These are phyloP conservation scores for Physaria fendleri DNA, from an alignment of 345 rosid species.

Conservation along the genomic window DNA sequence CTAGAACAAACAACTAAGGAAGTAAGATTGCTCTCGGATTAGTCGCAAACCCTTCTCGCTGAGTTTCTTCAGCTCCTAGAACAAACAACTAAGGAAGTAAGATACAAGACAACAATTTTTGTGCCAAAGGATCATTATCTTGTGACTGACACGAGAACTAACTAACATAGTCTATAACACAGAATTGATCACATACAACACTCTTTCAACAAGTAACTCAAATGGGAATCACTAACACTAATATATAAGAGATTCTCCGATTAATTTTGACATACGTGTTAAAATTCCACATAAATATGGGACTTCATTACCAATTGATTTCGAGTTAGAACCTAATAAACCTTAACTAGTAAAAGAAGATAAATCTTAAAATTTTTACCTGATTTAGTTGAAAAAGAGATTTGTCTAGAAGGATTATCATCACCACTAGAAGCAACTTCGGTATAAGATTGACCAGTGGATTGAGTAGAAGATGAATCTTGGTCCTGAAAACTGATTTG, in stretches of 20 bases:
- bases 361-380: conserved; percentile 6
- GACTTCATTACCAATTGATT: not conserved
- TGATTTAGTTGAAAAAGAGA: conserved; percentile 24
- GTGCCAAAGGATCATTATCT: not conserved
- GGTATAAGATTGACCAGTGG: conserved; percentile 58
- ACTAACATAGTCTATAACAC: too few species aligned
- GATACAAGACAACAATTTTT: not conserved
- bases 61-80: conserved; percentile 38
- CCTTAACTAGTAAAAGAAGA: too few species aligned
- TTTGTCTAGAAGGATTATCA: conserved; percentile 30
- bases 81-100: not conserved
- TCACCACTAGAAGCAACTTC: conserved; percentile 50
- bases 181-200: not conserved
- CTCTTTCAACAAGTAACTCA: not conserved
- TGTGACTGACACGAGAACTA: not conserved
- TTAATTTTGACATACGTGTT: too few species aligned
- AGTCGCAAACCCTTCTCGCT: conserved; percentile 30
- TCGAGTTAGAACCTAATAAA: not conserved
- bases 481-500: conserved; percentile 54
- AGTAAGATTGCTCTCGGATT: conserved; percentile 28
- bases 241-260: too few species aligned
- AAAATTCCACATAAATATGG: too few species aligned
- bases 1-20: conserved; percentile 35
- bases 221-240: too few species aligned
- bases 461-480: conserved; percentile 64